phyloP scores from a whole-genome alignment of 2,329 filamentous ascomycete genomes.

The Aureobasidium musti region DNA sequence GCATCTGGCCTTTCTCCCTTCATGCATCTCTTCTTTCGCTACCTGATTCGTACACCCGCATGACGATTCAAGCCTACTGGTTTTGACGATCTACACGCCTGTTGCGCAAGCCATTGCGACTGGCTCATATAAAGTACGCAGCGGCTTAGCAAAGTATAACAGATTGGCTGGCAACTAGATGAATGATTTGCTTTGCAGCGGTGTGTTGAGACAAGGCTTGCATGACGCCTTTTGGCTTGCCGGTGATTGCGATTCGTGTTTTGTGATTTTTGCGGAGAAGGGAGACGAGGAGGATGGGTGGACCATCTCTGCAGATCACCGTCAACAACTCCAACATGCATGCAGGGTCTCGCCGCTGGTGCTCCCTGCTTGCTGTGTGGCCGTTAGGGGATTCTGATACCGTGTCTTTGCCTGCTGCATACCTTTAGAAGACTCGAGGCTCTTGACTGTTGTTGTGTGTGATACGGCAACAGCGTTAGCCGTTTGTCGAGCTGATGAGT shows the following conservation, averaged over 20 bases:
- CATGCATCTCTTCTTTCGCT: neutral
- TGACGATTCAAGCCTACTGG: neutral
- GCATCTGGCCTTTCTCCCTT: neutral
- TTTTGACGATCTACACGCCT: neutral
- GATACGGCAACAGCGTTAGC: neutral
- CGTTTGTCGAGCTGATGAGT: neutral
- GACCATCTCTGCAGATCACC: constrained; percentile 4
- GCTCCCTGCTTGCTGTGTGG: neutral
- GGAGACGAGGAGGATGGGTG: neutral
- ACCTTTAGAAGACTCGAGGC: neutral
- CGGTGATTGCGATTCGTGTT: constrained; percentile 7
- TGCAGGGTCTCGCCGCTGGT: constrained; percentile 3
- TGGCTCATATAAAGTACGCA: constrained; percentile 1
- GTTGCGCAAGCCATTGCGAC: neutral
- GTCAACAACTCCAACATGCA: neutral
- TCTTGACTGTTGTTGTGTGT: neutral
- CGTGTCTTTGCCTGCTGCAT: neutral
- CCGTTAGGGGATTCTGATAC: neutral
- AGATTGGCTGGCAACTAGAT: constrained; percentile 4
- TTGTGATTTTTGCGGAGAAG: constrained; percentile 5
- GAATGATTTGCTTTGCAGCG: constrained; percentile 24
- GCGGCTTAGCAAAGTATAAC: neutral
- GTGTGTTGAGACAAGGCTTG: neutral
- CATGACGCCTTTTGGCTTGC: constrained; percentile 7
- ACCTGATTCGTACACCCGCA: constrained; percentile 15